Percentiles rank a stretch among this genome's conserved stretches.
Evolutionary conservation across 495 filamentous ascomycete species (phyloP).

Genomic region (Penicillium alfredii): DNA sequence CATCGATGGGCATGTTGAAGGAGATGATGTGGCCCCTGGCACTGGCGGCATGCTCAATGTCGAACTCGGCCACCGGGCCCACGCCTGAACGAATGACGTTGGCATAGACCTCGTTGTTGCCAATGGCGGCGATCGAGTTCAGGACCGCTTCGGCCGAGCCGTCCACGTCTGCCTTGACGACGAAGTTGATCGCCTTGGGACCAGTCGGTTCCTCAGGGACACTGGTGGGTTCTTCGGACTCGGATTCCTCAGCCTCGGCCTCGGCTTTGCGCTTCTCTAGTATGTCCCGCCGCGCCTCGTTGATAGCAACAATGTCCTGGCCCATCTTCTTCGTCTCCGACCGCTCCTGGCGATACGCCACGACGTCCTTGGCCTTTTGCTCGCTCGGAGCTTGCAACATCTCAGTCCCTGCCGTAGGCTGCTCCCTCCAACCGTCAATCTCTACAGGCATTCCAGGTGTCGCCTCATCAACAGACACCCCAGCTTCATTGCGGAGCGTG

Average conservation of each 20-base stretch:
- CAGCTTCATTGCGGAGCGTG: conserved; percentile 78
- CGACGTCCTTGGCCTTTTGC: conserved; percentile 71
- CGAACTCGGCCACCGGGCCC: conserved; percentile 75
- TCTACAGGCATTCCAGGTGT: conserved; percentile 86
- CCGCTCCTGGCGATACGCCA: conserved; percentile 64
- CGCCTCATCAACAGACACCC: conserved; percentile 63
- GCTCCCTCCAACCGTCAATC: conserved; percentile 89
- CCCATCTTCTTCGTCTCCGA: conserved; percentile 55
- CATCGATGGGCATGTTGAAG: conserved; percentile 75
- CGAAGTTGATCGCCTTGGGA: conserved; percentile 65
- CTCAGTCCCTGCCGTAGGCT: conserved; percentile 82
- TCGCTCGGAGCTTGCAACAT: conserved; percentile 78
- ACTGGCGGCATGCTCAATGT: conserved; percentile 77
- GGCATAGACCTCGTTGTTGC: conserved; percentile 75
- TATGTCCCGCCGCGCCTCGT: conserved; percentile 57
- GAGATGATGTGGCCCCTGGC: conserved; percentile 68
- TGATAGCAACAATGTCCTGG: conserved; percentile 70
- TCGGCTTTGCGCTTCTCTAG: conserved; percentile 53
- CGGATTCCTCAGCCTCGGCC: too few relatives aligned
- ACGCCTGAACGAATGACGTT: conserved; percentile 71
- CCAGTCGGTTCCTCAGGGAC: conserved; percentile 38
- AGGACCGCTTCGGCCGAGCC: conserved; percentile 89
- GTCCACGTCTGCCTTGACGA: conserved; percentile 88
- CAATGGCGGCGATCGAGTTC: conserved; percentile 64
- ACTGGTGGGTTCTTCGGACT: conserved; percentile 19